Evolutionary conservation across 352 stramenopile genomes (phyloP), one percentile per base, ranked within the genome.

Genomic region (Pythium phragmitis): DNA sequence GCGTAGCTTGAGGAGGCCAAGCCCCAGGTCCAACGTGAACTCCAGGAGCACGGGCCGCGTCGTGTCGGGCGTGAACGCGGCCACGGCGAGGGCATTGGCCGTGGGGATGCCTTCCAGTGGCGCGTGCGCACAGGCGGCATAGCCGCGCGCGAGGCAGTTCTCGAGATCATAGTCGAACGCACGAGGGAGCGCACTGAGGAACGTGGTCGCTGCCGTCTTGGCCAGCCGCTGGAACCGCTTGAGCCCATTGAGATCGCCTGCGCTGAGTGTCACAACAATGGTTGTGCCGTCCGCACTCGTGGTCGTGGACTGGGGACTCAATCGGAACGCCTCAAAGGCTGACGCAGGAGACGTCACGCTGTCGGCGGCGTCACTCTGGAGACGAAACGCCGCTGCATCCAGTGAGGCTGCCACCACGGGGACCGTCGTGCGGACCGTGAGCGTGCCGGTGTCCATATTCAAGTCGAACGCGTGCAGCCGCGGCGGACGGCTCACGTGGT

Each of bases 1-100:
- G 36, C 68, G 79, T 16, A 94, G 52, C 53, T 88, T 88, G 8
- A 92, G 19, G 12, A 92, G 60, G 54, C 70, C 65, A 9, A 76
- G 68, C 1, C 75, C 53, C 16, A 89, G 57, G 57, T 94, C 85
- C 21, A 89, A 55, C 7, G 68, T 88, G 56, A 84, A 94, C 9
- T 78, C 74, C 16, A 88, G 7, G 6, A 94, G 67, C 19, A 51
- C 56, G 0, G 85, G 82, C 12, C 36, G n/a, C 0, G 75, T 68
- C 11, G 69, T 76, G 57, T 94, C 85, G 4, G 59, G 54, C 0
- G 65, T 79, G 51, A 89, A 89, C 16, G 41, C 61, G 13, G 39
- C 63, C 17, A 80, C 79, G n/a, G 57, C 33, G 1, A 87, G 45
- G 12, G 69, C 67, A 23, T 36, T 59, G 28, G 36, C 65, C 12